These are phyloP conservation scores for Amphicarpaea edgeworthii DNA, from an alignment of 306 rosid species.

Conservation along the genomic window DNA sequence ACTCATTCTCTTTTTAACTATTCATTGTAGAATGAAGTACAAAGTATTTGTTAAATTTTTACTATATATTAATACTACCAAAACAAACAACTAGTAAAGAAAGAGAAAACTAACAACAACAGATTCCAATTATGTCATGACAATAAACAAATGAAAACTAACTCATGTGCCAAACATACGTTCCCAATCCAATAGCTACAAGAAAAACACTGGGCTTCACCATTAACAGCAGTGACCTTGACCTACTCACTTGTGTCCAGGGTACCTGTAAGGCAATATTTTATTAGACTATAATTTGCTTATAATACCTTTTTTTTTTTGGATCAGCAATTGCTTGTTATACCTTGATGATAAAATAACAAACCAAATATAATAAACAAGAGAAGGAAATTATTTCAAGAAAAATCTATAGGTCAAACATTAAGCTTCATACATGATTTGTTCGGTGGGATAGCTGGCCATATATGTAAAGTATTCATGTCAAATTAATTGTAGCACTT, in stretches of 20 bases:
- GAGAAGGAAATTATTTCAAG: conserved; percentile 14
- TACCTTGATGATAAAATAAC: conserved; percentile 13
- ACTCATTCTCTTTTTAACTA: conserved; percentile 2
- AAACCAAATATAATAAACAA: conserved; percentile 8
- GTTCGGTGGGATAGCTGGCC: not conserved
- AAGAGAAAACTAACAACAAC: conserved; percentile 14
- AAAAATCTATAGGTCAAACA: not conserved
- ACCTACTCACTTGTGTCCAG: conserved; percentile 94
- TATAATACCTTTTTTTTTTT: conserved; percentile 24
- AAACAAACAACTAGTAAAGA: conserved; percentile 16
- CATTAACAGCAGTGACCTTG: conserved; percentile 78
- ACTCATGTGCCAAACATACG: conserved; percentile 55
- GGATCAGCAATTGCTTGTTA: conserved; percentile 27
- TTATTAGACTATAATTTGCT: conserved; percentile 36
- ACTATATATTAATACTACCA: conserved; percentile 2
- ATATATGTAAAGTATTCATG: not conserved
- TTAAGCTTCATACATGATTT: conserved; percentile 17
- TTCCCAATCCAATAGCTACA: conserved; percentile 87
- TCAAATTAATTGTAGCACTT: conserved; percentile 5
- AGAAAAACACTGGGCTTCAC: conserved; percentile 87
- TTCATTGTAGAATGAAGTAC: not conserved
- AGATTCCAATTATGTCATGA: conserved; percentile 17
- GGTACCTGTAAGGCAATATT: conserved; percentile 75
- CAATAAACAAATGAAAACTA: conserved; percentile 33
- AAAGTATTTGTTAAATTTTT: not conserved